A percentile compares a stretch with the other conserved stretches of the same genome.
Conservation (phyloP, 768 basidiomycete species). For the Phylloporus sp. region DNA sequence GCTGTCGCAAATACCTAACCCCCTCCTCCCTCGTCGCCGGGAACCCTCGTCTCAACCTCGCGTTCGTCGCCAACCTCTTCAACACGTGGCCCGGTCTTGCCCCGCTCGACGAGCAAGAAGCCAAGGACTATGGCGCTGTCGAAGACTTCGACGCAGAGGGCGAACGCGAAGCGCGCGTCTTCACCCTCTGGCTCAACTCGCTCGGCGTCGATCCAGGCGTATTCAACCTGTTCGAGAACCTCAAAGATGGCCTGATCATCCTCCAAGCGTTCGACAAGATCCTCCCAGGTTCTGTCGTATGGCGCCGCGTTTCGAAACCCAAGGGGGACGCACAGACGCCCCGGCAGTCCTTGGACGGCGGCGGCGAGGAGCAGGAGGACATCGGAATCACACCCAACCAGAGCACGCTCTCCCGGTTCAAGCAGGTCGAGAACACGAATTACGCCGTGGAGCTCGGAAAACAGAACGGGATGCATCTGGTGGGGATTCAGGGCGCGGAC, state of each 20-base stretch:
- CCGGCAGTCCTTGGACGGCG: slow-evolving; percentile 36
- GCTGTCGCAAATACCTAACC: slow-evolving; percentile 94
- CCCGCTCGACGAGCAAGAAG: slow-evolving; percentile 91
- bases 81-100: slow-evolving; percentile 95
- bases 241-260: slow-evolving; percentile 87
- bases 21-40: slow-evolving; percentile 87
- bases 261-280: slow-evolving; percentile 97
- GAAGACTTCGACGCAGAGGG: slow-evolving; percentile 99
- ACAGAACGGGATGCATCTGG: slow-evolving; percentile 90
- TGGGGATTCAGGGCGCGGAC: slow-evolving; percentile 96
- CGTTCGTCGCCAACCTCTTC: slow-evolving; percentile 98
- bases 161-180: slow-evolving; percentile 95
- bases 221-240: slow-evolving; percentile 93
- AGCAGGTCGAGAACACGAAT: slow-evolving; percentile 97
- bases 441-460: slow-evolving; percentile 91
- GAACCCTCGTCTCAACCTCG: slow-evolving; percentile 95
- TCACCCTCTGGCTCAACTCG: slow-evolving; percentile 97
- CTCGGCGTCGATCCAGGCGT: slow-evolving; percentile 95
- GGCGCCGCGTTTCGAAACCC: slow-evolving; percentile 95
- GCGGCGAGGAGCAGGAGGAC: slow-evolving; percentile 68
- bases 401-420: slow-evolving; percentile 87
- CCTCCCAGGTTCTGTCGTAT: slow-evolving; percentile 84
- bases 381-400: slow-evolving; percentile 81
- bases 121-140: slow-evolving; percentile 80
- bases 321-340: slow-evolving; percentile 47